Conservation (phyloP, 1,284 basidiomycete species). For the Schizophyllum amplum region DNA sequence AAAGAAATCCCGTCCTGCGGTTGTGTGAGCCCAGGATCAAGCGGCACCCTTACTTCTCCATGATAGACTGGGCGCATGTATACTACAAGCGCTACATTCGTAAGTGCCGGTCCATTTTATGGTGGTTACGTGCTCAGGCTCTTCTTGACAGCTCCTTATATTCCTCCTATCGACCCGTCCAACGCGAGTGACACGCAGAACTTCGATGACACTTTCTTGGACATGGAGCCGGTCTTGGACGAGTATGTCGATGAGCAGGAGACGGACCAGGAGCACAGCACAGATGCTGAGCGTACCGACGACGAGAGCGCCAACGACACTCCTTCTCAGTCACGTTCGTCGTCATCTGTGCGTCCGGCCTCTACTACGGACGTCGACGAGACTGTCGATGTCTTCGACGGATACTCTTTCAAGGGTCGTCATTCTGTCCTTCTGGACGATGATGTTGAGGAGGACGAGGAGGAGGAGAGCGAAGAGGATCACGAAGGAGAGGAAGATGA, state of each 20-base stretch:
- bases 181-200: slow-evolving; percentile 96
- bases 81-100: slow-evolving; percentile 92
- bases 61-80: slow-evolving; percentile 96
- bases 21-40: slow-evolving; percentile 93
- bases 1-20: slow-evolving; percentile 84
- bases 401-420: slow-evolving; percentile 82
- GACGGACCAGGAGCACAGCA: slow-evolving; percentile 54
- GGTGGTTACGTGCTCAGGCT: slow-evolving; percentile 1
- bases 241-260: slow-evolving; percentile 61
- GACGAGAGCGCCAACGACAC: slow-evolving; percentile 64
- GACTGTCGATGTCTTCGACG: slow-evolving; percentile 71
- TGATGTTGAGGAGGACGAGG: slow-evolving; percentile 45
- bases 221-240: slow-evolving; percentile 85
- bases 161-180: slow-evolving; percentile 86
- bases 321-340: slow-evolving; percentile 65
- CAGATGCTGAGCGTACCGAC: slow-evolving; percentile 64
- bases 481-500: slow-evolving; percentile 9
- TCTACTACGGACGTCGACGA: slow-evolving; percentile 30
- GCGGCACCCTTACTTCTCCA: slow-evolving; percentile 90
- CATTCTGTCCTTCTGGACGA: slow-evolving; percentile 71
- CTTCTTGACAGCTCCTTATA: slow-evolving; percentile 77
- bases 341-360: slow-evolving; percentile 33
- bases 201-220: slow-evolving; percentile 95
- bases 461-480: slow-evolving; percentile 22
- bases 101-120: slow-evolving; percentile 28